Conservation (phyloP, 2,329 filamentous ascomycete genomes). For the Pseudopyrenochaeta lycopersici region DNA sequence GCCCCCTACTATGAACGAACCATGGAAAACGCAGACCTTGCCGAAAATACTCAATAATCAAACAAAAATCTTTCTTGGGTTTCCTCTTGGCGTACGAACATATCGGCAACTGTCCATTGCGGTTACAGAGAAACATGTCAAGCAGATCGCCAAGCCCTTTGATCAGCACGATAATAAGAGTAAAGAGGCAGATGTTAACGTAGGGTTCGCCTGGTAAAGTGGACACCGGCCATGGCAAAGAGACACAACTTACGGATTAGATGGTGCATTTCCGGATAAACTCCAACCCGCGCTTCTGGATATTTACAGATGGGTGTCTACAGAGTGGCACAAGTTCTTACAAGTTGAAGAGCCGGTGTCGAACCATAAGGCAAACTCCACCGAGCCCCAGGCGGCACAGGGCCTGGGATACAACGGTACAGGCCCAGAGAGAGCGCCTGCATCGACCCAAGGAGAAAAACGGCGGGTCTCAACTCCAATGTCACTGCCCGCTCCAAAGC, state of each 20-base stretch:
- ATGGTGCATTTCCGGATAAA: constrained; percentile 2
- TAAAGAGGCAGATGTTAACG: constrained; percentile 1
- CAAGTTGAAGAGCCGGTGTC: neutral
- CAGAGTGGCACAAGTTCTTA: constrained; percentile 1
- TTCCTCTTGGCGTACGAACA: neutral
- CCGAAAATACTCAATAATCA: neutral
- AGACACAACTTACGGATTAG: neutral
- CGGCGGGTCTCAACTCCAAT: neutral
- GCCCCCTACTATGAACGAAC: neutral
- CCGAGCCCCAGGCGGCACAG: neutral
- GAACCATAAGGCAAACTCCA: too few relatives aligned
- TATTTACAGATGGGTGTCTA: constrained; percentile 1
- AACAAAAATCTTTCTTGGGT: neutral
- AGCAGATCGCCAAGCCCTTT: neutral
- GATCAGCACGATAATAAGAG: constrained; percentile 1
- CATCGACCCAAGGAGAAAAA: neutral
- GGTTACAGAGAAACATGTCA: constrained; percentile 1
- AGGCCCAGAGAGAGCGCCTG: neutral
- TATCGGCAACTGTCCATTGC: constrained; percentile 1
- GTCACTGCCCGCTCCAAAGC: neutral
- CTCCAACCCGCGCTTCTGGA: constrained; percentile 1
- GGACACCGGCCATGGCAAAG: constrained; percentile 1
- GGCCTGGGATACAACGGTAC: neutral
- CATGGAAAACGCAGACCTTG: neutral
- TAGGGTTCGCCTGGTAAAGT: constrained; percentile 1